These are phyloP conservation scores for Trametes cubensis DNA, from an alignment of 768 basidiomycete species.

Conservation along the genomic window DNA sequence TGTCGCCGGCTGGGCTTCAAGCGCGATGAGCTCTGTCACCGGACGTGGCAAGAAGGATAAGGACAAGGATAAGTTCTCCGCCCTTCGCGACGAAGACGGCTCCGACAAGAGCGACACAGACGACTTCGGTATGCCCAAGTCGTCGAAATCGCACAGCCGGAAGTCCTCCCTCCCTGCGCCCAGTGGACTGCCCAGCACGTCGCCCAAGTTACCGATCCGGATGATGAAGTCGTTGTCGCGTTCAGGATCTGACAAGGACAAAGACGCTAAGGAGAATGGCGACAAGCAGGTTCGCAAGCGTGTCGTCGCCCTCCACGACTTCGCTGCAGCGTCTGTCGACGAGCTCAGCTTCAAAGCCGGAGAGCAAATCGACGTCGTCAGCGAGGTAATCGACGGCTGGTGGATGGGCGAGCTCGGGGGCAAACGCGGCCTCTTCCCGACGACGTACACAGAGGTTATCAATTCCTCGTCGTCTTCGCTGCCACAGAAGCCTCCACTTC, in stretches of 20 bases:
- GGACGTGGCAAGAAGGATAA: constrained; percentile 60
- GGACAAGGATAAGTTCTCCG: constrained; percentile 58
- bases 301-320: constrained; percentile 76
- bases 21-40: constrained; percentile 62
- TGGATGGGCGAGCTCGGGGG: constrained; percentile 83
- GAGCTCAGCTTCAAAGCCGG: constrained; percentile 78
- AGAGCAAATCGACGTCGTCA: constrained; percentile 73
- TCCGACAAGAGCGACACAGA: constrained; percentile 36
- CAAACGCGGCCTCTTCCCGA: constrained; percentile 79
- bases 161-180: constrained; percentile 16
- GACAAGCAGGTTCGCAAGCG: constrained; percentile 33
- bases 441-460: constrained; percentile 65
- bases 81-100: constrained; percentile 52
- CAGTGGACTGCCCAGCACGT: constrained; percentile 14
- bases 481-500: constrained; percentile 29
- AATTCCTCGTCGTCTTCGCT: constrained; percentile 33
- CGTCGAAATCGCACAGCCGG: constrained; percentile 20
- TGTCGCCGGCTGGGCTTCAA: constrained; percentile 69
- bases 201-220: constrained; percentile 36
- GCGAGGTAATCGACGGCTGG: constrained; percentile 88
- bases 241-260: constrained; percentile 42
- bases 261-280: constrained; percentile 34
- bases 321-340: constrained; percentile 65
- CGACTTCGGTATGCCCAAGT: constrained; percentile 18
- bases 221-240: constrained; percentile 52